Evolutionary conservation across 2,329 filamentous ascomycete species (phyloP), one percentile per base, ranked within the genome.

Genomic region (Stylonectria norvegica): DNA sequence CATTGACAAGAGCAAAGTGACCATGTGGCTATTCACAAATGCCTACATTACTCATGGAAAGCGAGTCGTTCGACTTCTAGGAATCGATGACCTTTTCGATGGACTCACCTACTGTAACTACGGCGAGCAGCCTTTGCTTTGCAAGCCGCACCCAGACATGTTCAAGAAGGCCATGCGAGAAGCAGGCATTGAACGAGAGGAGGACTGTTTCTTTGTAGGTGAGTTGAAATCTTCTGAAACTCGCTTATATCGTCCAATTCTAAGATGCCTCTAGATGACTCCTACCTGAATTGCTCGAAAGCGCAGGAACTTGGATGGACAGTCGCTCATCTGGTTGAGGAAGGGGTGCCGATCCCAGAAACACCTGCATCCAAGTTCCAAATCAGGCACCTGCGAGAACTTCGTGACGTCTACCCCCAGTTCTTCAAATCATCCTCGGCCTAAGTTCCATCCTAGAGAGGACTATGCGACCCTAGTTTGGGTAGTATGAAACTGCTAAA

Each of bases 61-160:
- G 58, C 72, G 89, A 29, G 93, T 98, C 0, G 81, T 96, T 10
- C 81, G 76, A 45, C 70, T 98, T 15, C 72, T 98, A 2, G 83
- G 78, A 2, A 72, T 98, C 17, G 89, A 94, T 2, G 88, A 95
- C 60, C 69, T 91, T 18, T 98, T 98, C 59, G 91, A 97, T 48
- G 93, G 93, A 6, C 80, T 97, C 46, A 98, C 93, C 0, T 98
- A 81, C 64, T 98, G 94, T 61, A 88, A 98, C 65, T 98, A 98
- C 65, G 75, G 71, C 9, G 68, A 76, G 12, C 70, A 79, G 29
- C 84, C 79, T 5, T 74, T 98, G 47, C 67, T 94, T 33, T 96
- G 93, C 71, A 98, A 98, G 64, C 93, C 93, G 3, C 77, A 86
- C 41, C 73, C 74, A 37, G 80, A 82, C 36, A 93, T 95, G 85